Evolutionary conservation across 352 stramenopile genomes (phyloP).

Genomic region (Pythium aquatile): DNA sequence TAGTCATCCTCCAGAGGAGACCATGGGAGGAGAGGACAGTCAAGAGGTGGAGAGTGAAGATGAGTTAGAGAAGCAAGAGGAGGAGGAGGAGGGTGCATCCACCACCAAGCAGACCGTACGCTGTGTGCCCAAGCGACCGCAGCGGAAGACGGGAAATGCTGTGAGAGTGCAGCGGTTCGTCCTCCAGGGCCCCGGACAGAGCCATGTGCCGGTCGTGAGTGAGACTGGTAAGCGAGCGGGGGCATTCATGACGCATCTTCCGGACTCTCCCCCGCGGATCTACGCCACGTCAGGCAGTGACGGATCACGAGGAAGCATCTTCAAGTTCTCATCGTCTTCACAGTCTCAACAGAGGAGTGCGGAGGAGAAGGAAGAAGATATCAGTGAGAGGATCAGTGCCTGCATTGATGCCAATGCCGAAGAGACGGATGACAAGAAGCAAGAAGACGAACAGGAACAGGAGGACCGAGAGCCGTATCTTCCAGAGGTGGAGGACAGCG

Average conservation of each 20-base stretch:
- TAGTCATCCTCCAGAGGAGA: neutral
- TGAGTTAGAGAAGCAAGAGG: neutral
- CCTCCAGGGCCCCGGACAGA: conserved; percentile 15
- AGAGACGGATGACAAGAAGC: neutral
- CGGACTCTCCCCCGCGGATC: conserved; percentile 47
- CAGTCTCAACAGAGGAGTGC: neutral
- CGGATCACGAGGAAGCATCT: neutral
- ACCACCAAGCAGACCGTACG: neutral
- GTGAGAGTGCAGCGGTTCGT: conserved; percentile 20
- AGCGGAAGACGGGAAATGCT: neutral
- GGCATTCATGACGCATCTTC: conserved; percentile 51
- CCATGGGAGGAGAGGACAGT: neutral
- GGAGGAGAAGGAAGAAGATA: neutral
- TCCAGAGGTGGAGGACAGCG: neutral
- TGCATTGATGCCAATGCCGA: neutral
- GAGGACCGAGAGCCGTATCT: neutral
- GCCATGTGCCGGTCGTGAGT: neutral
- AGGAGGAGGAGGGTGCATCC: neutral
- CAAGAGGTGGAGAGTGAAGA: neutral
- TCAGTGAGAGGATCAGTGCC: neutral
- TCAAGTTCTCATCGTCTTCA: conserved; percentile 7
- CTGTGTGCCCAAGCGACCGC: conserved; percentile 10
- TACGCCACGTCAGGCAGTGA: neutral
- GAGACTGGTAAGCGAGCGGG: neutral
- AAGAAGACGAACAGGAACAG: neutral